Base-by-base conservation (phyloP, 108 stramenopile species). In the Stephanodiscus triporus region DNA sequence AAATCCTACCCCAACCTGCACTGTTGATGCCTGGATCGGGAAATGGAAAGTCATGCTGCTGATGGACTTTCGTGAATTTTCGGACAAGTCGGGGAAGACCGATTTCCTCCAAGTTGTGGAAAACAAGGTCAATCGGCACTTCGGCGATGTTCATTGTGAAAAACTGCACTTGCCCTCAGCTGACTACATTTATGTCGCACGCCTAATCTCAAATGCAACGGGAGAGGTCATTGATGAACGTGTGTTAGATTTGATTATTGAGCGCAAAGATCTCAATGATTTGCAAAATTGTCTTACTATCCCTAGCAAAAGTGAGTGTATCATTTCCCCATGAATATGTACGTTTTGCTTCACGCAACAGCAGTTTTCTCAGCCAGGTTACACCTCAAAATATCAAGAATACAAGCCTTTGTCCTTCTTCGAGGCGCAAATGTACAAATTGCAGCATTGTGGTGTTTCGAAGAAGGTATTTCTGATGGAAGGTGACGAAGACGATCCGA, bases 381-480 rank as follows among this genome's bases (percentile, higher is more conserved):
- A 4, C 32, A 34, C 32, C 32, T 34, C 32, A 34, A 2, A 34
- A 34, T 34, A n/a, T n/a, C n/a, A n/a, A 34, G 32, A 49, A n/a
- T 67, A 60, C 57, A 38, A 49, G 4, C 77, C 77, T 11, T 59
- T 78, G 4, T 59, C 40, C 4, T 78, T 73, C 64, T 78, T 78
- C 37, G 65, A 78, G 57, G 77, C 77, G 0, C 77, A 78, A 59
- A 78, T 78, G 77, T 65, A 78, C 56, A 78, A 78, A 57, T 29
- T 78, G 1, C 65, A 66, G 11, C 60, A 77, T 50, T 66, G 65
- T 36, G 65, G 65, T 9, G 37, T 57, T 13, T 14, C 17, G 9
- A 62, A 58, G 13, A 68, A 66, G 42, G 29, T 77, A 1, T 77
- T 77, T 38, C 56, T 77, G 48, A 64, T 77, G 59, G 76, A 77